Base-by-base conservation (phyloP, 2,329 filamentous ascomycete genomes). In the Cladophialophora immunda region DNA sequence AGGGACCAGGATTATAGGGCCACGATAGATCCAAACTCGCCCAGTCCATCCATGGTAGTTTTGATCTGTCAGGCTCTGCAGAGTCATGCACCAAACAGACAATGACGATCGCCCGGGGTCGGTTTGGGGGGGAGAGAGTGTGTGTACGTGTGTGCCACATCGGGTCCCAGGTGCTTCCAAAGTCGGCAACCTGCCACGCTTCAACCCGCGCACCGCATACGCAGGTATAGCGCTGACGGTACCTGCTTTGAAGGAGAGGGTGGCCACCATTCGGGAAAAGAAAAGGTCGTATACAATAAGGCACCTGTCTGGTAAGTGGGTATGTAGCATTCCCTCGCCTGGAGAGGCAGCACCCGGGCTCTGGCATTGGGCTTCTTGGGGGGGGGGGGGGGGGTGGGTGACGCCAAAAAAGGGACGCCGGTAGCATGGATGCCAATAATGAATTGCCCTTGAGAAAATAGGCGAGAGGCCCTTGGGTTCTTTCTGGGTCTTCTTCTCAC, bases 201-300 rank as follows among this genome's bases (percentile, higher is more conserved):
- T 59, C 57, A 45, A 17, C 25, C 57, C 57, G 36, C 29, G 57
- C 19, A n/a, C n/a, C n/a, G n/a, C n/a, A n/a, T n/a, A n/a, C 45
- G 45, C 22, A 32, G n/a, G n/a, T n/a, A n/a, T 55, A 56, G 45
- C 55, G 62, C 62, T 64, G 55, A 64, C 62, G 55, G 62, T 64
- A 64, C 62, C 62, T 59, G 62, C 32, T 41, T 53, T 50, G 22
- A 9, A 29, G 13, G 19, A 9, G 29, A 1, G n/a, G n/a, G n/a
- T n/a, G n/a, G n/a, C n/a, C 58, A 19, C 30, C 36, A 22, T 27
- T 41, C 15, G 54, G 22, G 19, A 19, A 34, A 27, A 25, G 11
- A 53, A 45, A 41, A 29, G 32, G 41, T 30, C 27, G 7, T 19
- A n/a, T n/a, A 7, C 9, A 11, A 53, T 30, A 38, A 30, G 9